Conservation (phyloP, 176 grass and related monocot genomes). For the Rhynchospora breviuscula region DNA sequence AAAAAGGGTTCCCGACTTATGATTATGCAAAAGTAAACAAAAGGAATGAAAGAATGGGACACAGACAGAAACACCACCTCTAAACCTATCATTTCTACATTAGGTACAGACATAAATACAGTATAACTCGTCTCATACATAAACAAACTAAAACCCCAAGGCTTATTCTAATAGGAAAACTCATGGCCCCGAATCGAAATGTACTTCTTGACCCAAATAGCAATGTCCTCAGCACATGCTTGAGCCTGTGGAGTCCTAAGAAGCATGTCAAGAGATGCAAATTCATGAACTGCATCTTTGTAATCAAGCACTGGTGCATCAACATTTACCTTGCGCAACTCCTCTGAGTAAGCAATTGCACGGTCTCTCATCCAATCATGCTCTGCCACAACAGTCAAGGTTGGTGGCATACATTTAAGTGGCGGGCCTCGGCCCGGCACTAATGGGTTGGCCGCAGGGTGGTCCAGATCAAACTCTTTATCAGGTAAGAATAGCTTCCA, state of each 20-base stretch:
- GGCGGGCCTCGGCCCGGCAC: conserved; percentile 43
- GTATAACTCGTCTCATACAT: conserved; percentile 34
- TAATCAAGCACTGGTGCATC: conserved; percentile 82
- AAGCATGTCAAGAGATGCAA: conserved; percentile 84
- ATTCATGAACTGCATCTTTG: conserved; percentile 80
- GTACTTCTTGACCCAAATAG: conserved; percentile 96
- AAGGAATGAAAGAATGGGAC: conserved; percentile 73
- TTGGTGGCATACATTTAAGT: conserved; percentile 78
- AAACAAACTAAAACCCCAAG: conserved; percentile 26
- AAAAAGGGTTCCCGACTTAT: neutral
- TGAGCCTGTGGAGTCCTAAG: conserved; percentile 82
- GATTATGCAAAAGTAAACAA: conserved; percentile 30
- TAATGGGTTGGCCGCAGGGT: conserved; percentile 71
- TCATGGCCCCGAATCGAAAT: conserved; percentile 85
- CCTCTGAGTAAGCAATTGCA: conserved; percentile 84
- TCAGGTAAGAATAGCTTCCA: conserved; percentile 85
- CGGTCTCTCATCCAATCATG: conserved; percentile 98
- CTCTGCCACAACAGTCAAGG: conserved; percentile 75
- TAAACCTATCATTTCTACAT: conserved; percentile 33
- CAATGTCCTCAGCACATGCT: conserved; percentile 79
- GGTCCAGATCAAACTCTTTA: conserved; percentile 72
- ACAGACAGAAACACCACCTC: conserved; percentile 31
- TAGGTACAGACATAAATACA: conserved; percentile 5
- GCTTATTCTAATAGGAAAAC: conserved; percentile 80
- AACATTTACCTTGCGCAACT: conserved; percentile 83